phyloP scores from a whole-genome alignment of 2,329 filamentous ascomycete genomes.

The Drechslera avenae region DNA sequence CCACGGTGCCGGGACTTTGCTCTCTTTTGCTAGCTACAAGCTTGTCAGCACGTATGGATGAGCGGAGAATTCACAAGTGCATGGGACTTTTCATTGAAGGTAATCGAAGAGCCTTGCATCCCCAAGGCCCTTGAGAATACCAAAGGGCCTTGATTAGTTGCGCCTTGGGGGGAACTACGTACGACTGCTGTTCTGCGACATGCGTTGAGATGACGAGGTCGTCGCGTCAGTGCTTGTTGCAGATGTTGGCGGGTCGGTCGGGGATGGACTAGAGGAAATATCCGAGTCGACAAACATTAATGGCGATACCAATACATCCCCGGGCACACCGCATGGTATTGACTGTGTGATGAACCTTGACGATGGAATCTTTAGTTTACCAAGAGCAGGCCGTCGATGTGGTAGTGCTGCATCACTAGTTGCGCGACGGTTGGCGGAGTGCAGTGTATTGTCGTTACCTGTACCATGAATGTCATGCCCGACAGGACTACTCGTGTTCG shows the following conservation, averaged over 20 bases:
- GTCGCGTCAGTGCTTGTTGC: conserved; percentile 16
- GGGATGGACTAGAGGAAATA: conserved; percentile 20
- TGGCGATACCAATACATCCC: conserved; percentile 10
- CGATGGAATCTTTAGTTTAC: conserved; percentile 6
- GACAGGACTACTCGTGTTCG: background rate
- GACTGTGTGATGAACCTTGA: conserved; percentile 1
- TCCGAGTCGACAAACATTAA: conserved; percentile 26
- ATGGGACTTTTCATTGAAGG: background rate
- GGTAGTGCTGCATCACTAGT: background rate
- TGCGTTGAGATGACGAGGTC: background rate
- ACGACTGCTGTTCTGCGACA: conserved; percentile 6
- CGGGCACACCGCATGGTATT: background rate
- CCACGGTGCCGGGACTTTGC: background rate
- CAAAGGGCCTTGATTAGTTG: too few relatives aligned
- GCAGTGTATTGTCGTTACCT: background rate
- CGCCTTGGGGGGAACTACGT: background rate
- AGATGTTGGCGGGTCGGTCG: conserved; percentile 23
- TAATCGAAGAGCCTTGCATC: background rate
- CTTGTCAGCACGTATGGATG: background rate
- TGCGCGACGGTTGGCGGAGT: background rate
- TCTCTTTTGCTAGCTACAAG: conserved; percentile 1
- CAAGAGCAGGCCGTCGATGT: conserved; percentile 2
- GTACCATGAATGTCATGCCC: too few relatives aligned
- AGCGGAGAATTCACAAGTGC: background rate
- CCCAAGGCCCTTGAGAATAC: background rate